These are phyloP conservation scores for Tetrahymena borealis DNA, from an alignment of 73 alveolate species.

Conservation along the genomic window DNA sequence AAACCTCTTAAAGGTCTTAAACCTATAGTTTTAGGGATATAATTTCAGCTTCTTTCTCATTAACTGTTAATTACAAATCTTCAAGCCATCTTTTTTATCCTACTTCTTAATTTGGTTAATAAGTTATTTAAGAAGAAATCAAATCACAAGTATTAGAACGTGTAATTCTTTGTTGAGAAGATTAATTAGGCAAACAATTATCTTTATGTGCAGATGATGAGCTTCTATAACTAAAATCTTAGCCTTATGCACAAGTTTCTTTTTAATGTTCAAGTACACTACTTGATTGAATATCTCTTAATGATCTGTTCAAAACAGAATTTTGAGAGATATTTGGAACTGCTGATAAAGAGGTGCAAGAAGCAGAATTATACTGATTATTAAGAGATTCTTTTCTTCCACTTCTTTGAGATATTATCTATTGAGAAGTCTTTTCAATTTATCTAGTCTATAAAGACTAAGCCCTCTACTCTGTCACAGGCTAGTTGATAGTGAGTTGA, in stretches of 20 bases:
- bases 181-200: not conserved
- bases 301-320: not conserved
- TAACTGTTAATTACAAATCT: not conserved
- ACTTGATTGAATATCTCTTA: not conserved
- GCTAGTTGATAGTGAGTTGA: not conserved
- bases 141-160: not conserved
- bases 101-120: not conserved
- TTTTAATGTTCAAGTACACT: not conserved
- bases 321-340: not conserved
- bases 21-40: not conserved
- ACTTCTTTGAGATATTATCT: not conserved
- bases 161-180: not conserved
- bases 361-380: not conserved
- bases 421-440: not conserved
- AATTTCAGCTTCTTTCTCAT: not conserved
- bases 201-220: not conserved
- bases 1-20: not conserved
- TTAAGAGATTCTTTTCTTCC: not conserved
- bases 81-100: not conserved
- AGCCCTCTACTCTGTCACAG: not conserved
- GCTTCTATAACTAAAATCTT: not conserved
- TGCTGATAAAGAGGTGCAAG: not conserved
- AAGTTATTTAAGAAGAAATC: not conserved
- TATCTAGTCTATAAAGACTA: not conserved
- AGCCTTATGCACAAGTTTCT: not conserved